Conservation (phyloP, 2,329 filamentous ascomycete genomes). For the Rosellinia necatrix region DNA sequence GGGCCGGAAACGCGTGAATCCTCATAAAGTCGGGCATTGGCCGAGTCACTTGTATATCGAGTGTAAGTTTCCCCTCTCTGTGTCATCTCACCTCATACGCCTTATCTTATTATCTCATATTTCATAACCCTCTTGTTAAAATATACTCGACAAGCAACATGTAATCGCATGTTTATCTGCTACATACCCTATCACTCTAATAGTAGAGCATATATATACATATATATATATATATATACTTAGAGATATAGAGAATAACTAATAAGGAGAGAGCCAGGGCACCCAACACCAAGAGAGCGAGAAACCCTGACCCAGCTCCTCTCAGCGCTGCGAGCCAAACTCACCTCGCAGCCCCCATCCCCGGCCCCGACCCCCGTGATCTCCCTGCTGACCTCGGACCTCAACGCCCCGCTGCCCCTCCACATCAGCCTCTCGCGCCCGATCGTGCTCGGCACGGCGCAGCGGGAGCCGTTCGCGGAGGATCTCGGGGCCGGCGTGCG, state of each 20-base stretch:
- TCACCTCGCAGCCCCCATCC: conserved; percentile 29
- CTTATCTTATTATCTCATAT: not conserved
- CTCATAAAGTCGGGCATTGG: conserved; percentile 90
- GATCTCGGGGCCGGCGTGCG: conserved; percentile 48
- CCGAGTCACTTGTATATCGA: conserved; percentile 91
- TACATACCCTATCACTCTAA: no score
- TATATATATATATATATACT: not conserved
- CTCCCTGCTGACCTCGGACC: conserved; percentile 75
- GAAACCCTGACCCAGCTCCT: conserved; percentile 51
- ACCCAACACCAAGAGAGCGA: conserved; percentile 47
- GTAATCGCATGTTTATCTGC: no score
- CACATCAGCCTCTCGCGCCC: conserved; percentile 91
- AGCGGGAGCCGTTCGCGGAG: conserved; percentile 70
- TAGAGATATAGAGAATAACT: not conserved
- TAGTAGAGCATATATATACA: not conserved
- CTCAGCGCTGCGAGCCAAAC: conserved; percentile 41
- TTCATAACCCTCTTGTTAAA: no score
- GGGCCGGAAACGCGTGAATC: conserved; percentile 79
- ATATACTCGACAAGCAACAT: no score
- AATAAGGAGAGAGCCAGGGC: conserved; percentile 35
- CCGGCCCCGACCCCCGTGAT: conserved; percentile 42
- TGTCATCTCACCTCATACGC: not conserved
- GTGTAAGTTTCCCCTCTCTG: conserved; percentile 62
- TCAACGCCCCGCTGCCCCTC: conserved; percentile 77
- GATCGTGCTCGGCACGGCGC: conserved; percentile 72